These are phyloP conservation scores for Tillandsia fasciculata DNA, from an alignment of 176 grass and related monocot genomes.

Conservation along the genomic window DNA sequence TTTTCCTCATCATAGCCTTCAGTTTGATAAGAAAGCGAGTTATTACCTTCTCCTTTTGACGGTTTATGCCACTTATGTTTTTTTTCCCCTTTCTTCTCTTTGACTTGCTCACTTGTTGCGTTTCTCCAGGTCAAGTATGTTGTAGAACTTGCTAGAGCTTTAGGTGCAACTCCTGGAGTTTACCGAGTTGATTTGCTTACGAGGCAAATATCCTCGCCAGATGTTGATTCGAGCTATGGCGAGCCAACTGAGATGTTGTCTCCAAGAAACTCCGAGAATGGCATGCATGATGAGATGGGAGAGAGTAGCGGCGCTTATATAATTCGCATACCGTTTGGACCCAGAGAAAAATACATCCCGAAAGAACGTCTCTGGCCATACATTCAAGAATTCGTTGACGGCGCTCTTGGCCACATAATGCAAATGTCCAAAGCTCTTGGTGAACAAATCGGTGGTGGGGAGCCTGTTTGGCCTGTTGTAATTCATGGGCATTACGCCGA, in stretches of 20 bases:
- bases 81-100: background rate
- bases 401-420: conserved; percentile 55
- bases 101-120: conserved; percentile 13
- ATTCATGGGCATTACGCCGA: conserved; percentile 76
- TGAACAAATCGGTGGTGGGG: conserved; percentile 44
- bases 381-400: conserved; percentile 83
- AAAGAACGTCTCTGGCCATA: conserved; percentile 70
- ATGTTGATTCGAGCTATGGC: conserved; percentile 66
- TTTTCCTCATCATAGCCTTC: background rate
- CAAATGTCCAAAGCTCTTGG: conserved; percentile 60
- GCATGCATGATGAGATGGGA: conserved; percentile 45
- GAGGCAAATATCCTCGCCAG: conserved; percentile 58
- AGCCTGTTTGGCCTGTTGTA: conserved; percentile 62
- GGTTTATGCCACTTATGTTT: background rate
- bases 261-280: conserved; percentile 43
- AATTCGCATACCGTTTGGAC: conserved; percentile 66
- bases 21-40: background rate
- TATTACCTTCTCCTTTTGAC: background rate
- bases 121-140: conserved; percentile 74
- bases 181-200: conserved; percentile 69
- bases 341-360: conserved; percentile 66
- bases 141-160: conserved; percentile 70
- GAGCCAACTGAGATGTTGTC: conserved; percentile 54
- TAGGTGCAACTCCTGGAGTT: conserved; percentile 75
- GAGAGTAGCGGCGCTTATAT: conserved; percentile 70